These are phyloP conservation scores for Hordeum marinum DNA, from an alignment of 176 grass and related monocot genomes.

Conservation along the genomic window DNA sequence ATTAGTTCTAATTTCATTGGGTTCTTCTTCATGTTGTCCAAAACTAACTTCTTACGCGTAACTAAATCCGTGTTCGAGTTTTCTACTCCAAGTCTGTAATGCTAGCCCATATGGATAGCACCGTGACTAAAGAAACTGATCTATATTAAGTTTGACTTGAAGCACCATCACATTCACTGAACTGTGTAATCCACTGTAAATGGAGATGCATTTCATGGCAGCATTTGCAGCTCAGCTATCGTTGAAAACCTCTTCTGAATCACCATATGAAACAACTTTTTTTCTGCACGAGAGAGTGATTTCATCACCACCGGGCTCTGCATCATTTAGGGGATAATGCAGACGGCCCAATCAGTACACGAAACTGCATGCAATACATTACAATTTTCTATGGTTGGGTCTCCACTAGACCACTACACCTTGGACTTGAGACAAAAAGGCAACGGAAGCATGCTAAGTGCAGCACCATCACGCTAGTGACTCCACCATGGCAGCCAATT, in stretches of 20 bases:
- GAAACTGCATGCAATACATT: constrained; percentile 11
- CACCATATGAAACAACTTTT: neutral
- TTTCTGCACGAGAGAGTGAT: neutral
- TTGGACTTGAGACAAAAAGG: constrained; percentile 26
- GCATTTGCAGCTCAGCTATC: neutral
- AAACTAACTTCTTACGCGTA: neutral
- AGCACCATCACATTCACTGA: constrained; percentile 6
- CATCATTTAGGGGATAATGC: neutral
- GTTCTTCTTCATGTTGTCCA: neutral
- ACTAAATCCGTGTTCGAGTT: neutral
- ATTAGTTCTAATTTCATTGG: neutral
- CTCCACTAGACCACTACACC: constrained; percentile 23
- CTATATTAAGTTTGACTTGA: neutral
- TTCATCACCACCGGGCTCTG: neutral
- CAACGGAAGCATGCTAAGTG: constrained; percentile 27
- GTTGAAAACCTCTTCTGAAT: neutral
- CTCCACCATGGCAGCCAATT: constrained; percentile 8
- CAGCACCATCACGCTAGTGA: constrained; percentile 34
- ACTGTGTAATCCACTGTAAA: neutral
- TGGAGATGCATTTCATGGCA: neutral
- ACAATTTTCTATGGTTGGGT: constrained; percentile 22
- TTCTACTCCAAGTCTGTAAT: neutral
- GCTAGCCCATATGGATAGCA: constrained; percentile 1
- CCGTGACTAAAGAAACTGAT: neutral
- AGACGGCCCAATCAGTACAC: neutral